A percentile compares a stretch with the other conserved stretches of the same genome.
These are phyloP conservation scores for Pseudonitzschia multiseries DNA, from an alignment of 108 stramenopile genomes.

Conservation along the genomic window DNA sequence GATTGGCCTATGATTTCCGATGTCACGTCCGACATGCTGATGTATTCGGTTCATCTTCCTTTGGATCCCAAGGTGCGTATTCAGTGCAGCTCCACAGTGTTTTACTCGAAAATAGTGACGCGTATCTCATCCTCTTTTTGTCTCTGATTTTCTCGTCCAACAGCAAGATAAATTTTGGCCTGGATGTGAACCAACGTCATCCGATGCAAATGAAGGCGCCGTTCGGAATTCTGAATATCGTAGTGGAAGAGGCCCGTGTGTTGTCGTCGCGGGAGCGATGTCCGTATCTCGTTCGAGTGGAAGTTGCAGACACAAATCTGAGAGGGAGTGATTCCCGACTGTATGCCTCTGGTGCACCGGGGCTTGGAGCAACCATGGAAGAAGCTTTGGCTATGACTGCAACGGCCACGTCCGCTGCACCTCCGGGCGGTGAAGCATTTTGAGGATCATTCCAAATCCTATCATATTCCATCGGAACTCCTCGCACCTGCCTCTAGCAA, in stretches of 20 bases:
- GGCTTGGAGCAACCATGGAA: conserved; percentile 66
- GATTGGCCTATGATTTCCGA: conserved; percentile 53
- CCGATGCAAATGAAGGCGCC: conserved; percentile 34
- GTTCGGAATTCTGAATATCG: conserved; percentile 78
- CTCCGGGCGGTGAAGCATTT: conserved; percentile 13
- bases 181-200: conserved; percentile 26
- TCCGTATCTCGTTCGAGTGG: conserved; percentile 78
- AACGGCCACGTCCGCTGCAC: background rate
- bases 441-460: background rate
- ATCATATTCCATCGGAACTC: conserved; percentile 42
- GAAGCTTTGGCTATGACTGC: conserved; percentile 58
- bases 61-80: conserved; percentile 56
- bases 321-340: conserved; percentile 82
- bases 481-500: conserved; percentile 4
- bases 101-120: background rate
- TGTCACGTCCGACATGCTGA: conserved; percentile 61
- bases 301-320: conserved; percentile 78
- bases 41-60: conserved; percentile 81
- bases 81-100: background rate
- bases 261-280: conserved; percentile 80
- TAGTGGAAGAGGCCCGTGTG: conserved; percentile 59
- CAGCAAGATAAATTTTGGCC: conserved; percentile 53
- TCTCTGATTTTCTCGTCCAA: background rate
- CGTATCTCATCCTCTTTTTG: background rate
- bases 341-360: conserved; percentile 59